phyloP scores from a whole-genome alignment of 495 filamentous ascomycete species.

The Podospora bellae-mahoneyi region DNA sequence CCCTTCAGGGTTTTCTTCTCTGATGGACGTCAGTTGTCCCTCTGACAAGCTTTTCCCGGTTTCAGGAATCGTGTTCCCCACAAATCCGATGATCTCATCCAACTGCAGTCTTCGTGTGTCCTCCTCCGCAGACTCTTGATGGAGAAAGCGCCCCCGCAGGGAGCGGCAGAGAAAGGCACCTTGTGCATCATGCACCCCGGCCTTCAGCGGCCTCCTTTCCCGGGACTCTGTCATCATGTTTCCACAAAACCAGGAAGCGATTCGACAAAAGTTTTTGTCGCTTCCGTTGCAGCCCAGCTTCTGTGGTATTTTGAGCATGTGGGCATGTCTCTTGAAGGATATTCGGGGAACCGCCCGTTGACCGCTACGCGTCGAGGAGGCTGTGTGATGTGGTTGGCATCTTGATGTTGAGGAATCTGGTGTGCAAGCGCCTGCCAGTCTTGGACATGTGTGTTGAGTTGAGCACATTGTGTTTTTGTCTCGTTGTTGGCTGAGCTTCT shows the following conservation, averaged over 20 bases:
- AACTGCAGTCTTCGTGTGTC: conserved; percentile 6
- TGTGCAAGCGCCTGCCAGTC: neutral
- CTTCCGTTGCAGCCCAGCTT: neutral
- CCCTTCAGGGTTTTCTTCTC: conserved; percentile 8
- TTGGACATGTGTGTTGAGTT: neutral
- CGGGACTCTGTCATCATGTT: neutral
- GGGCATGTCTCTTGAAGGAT: neutral
- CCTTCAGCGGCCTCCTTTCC: conserved; percentile 4
- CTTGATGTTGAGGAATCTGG: neutral
- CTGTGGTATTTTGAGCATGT: neutral
- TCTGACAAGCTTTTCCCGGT: conserved; percentile 7
- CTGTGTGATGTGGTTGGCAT: conserved; percentile 2
- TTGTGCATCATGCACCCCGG: neutral
- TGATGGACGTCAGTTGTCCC: neutral
- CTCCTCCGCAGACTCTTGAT: conserved; percentile 1
- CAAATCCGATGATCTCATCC: conserved; percentile 8
- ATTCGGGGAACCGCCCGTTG: conserved; percentile 4
- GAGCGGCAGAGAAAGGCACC: neutral
- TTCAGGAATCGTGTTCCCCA: neutral
- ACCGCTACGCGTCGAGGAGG: neutral
- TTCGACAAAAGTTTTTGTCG: neutral
- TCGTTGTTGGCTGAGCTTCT: conserved; percentile 1
- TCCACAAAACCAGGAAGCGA: conserved; percentile 6
- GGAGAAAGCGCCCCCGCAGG: neutral
- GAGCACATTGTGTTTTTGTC: neutral